Conservation (phyloP, 2,329 filamentous ascomycete species). For the Aureobasidium lini region DNA sequence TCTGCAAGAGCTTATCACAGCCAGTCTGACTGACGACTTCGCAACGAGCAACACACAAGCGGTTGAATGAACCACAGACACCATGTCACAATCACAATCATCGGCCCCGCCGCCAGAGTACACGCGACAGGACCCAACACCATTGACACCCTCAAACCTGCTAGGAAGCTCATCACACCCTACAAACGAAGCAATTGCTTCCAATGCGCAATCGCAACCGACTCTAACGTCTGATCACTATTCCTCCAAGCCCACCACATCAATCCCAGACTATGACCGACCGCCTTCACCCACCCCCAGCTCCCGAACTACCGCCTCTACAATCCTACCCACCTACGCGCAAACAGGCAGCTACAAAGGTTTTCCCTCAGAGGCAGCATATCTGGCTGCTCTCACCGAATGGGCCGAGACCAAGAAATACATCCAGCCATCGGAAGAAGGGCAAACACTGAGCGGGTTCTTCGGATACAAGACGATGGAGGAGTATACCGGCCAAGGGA, state of each 20-base stretch:
- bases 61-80: neutral
- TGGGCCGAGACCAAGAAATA: constrained; percentile 27
- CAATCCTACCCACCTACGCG: neutral
- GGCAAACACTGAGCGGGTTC: constrained; percentile 20
- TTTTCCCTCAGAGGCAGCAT: constrained; percentile 23
- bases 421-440: constrained; percentile 18
- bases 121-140: neutral
- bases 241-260: neutral
- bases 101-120: neutral
- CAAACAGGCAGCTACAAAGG: constrained; percentile 19
- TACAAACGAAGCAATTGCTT: neutral
- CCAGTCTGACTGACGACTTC: neutral
- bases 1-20: neutral
- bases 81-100: neutral
- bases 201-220: neutral
- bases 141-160: neutral
- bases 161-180: neutral
- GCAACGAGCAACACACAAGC: neutral
- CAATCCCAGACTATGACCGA: neutral
- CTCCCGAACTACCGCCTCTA: neutral
- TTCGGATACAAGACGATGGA: constrained; percentile 25
- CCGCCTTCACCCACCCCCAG: constrained; percentile 8
- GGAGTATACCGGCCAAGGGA: constrained; percentile 20
- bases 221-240: neutral
- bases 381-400: constrained; percentile 22